A percentile compares a stretch with the other conserved stretches of the same genome.
These are phyloP conservation scores for Kuraishia piskuri DNA, from an alignment of 805 yeast species.

Conservation along the genomic window DNA sequence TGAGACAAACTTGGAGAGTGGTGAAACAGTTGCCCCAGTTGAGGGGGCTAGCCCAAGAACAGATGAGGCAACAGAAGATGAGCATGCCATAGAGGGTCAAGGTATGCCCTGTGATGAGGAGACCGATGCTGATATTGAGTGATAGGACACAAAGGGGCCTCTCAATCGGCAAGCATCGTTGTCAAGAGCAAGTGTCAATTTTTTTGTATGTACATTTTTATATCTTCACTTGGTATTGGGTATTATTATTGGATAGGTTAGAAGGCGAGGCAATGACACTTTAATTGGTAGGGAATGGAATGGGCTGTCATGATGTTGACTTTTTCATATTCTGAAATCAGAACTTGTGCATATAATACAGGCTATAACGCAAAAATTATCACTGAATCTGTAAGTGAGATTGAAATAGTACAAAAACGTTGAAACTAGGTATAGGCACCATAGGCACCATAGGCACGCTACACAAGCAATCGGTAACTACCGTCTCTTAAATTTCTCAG, in stretches of 20 bases:
- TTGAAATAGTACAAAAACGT: too few relatives aligned
- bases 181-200: neutral
- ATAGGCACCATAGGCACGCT: too few relatives aligned
- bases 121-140: neutral
- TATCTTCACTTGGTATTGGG: neutral
- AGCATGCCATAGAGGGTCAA: neutral
- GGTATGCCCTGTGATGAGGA: neutral
- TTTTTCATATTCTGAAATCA: neutral
- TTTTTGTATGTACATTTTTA: neutral
- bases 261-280: neutral
- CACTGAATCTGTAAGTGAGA: too few relatives aligned
- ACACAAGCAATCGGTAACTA: too few relatives aligned
- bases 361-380: neutral
- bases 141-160: too few relatives aligned
- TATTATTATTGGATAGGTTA: neutral
- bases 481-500: slow-evolving; percentile 12
- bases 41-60: neutral
- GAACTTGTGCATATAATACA: neutral
- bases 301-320: neutral
- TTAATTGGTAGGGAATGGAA: neutral
- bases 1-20: neutral
- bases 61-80: neutral
- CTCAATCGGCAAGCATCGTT: neutral
- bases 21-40: neutral
- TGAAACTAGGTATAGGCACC: too few relatives aligned